phyloP scores from a whole-genome alignment of 371 early-diverging fungal genomes.

The Entomophthora muscae region DNA sequence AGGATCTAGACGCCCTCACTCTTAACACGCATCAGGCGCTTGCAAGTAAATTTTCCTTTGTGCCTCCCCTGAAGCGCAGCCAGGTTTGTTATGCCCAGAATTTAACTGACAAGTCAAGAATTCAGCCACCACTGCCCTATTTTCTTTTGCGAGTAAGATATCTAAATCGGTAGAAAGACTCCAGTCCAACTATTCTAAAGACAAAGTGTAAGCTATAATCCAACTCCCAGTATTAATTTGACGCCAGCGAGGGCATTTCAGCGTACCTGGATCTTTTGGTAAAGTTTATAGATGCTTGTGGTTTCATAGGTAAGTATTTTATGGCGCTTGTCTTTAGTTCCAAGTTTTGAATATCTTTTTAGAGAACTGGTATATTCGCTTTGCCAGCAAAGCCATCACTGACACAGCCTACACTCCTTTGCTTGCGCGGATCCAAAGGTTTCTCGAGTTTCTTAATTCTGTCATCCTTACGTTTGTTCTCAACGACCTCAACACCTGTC shows the following conservation, averaged over 20 bases:
- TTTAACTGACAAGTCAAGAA: neutral
- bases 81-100: neutral
- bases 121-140: neutral
- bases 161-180: constrained; percentile 2
- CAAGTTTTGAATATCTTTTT: neutral
- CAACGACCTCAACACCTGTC: neutral
- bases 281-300: neutral
- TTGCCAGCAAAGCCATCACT: neutral
- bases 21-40: neutral
- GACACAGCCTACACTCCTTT: neutral
- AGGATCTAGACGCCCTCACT: neutral
- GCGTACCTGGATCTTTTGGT: neutral
- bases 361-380: constrained; percentile 2
- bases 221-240: neutral
- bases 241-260: neutral
- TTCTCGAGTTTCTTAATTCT: constrained; percentile 1
- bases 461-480: neutral
- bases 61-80: neutral
- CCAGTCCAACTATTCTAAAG: neutral
- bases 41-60: neutral
- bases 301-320: constrained; percentile 3
- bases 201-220: neutral
- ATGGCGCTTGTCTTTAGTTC: neutral
- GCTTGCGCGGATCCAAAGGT: neutral
- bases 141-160: neutral